phyloP scores from a whole-genome alignment of 176 grass and related monocot genomes.

The Musa acuminata region DNA sequence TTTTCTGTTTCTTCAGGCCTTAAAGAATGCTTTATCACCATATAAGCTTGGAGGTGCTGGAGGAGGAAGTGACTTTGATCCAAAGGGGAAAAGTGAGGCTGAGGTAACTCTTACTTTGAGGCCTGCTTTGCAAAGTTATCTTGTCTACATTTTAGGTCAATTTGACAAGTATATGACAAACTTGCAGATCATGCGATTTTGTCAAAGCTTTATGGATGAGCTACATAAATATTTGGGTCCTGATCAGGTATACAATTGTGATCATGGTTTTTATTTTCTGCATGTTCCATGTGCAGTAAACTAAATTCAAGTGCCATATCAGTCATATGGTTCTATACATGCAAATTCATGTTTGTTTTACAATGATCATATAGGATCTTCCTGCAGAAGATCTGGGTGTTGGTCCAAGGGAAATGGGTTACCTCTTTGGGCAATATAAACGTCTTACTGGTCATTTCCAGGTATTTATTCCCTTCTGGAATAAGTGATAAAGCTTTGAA shows the following conservation, averaged over 20 bases:
- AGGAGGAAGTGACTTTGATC: slow-evolving; percentile 99
- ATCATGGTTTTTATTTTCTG: slow-evolving; percentile 5
- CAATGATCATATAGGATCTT: slow-evolving; percentile 54
- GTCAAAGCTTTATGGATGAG: slow-evolving; percentile 99
- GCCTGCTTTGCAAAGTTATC: not conserved
- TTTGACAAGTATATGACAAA: slow-evolving; percentile 22
- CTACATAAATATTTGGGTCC: slow-evolving; percentile 87
- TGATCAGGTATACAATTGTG: slow-evolving; percentile 63
- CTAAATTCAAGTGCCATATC: slow-evolving; percentile 13
- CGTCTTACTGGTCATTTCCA: slow-evolving; percentile 97
- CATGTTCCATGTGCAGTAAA: not conserved
- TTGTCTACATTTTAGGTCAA: not conserved
- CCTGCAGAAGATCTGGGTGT: slow-evolving; percentile 94
- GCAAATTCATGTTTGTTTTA: slow-evolving; percentile 1
- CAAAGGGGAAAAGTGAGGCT: slow-evolving; percentile 89
- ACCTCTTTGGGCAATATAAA: slow-evolving; percentile 94
- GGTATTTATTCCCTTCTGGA: slow-evolving; percentile 30
- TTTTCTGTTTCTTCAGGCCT: slow-evolving; percentile 45
- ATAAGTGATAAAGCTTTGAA: not conserved
- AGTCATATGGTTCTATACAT: slow-evolving; percentile 12
- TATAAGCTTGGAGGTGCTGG: slow-evolving; percentile 97
- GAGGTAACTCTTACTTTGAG: slow-evolving; percentile 48
- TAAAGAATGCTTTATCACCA: slow-evolving; percentile 87
- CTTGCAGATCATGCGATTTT: slow-evolving; percentile 96
- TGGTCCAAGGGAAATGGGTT: slow-evolving; percentile 94